phyloP scores from a whole-genome alignment of 129 eudicot genomes.

The Mikania micrantha region DNA sequence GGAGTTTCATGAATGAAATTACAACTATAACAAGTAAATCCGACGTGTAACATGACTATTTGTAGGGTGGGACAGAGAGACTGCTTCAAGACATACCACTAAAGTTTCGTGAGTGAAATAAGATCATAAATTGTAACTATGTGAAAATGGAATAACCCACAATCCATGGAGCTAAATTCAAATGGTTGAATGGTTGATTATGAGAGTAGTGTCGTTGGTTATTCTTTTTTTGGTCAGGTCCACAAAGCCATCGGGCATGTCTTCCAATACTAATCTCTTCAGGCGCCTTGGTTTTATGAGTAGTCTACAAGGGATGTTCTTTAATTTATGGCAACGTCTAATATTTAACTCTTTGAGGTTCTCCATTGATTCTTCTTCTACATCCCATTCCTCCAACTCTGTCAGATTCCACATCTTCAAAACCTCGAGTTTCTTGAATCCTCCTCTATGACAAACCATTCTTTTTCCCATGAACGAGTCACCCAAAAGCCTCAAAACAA shows the following conservation, averaged over 20 bases:
- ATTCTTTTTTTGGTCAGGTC: conserved; percentile 4
- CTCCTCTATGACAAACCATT: conserved; percentile 29
- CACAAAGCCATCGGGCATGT: conserved; percentile 32
- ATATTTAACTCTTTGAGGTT: conserved; percentile 40
- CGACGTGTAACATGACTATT: too few relatives aligned
- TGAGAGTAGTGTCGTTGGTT: conserved; percentile 12
- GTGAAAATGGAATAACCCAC: conserved; percentile 19
- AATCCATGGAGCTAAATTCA: conserved; percentile 17
- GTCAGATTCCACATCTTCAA: conserved; percentile 51
- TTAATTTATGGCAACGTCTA: conserved; percentile 40
- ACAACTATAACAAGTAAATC: too few relatives aligned
- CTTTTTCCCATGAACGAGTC: conserved; percentile 35
- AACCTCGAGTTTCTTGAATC: conserved; percentile 35
- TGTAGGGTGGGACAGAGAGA: too few relatives aligned
- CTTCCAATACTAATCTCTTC: conserved; percentile 29
- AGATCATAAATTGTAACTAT: not conserved
- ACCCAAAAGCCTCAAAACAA: conserved; percentile 51
- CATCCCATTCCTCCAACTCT: conserved; percentile 41
- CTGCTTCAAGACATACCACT: too few relatives aligned
- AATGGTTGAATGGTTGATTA: conserved; percentile 4
- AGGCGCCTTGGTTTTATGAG: conserved; percentile 17
- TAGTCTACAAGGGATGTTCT: conserved; percentile 22
- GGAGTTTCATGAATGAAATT: too few relatives aligned
- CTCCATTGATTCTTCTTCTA: conserved; percentile 42
- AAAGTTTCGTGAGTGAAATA: not conserved